These are phyloP conservation scores for Iris pallida DNA, from an alignment of 116 monocot species.

Conservation along the genomic window DNA sequence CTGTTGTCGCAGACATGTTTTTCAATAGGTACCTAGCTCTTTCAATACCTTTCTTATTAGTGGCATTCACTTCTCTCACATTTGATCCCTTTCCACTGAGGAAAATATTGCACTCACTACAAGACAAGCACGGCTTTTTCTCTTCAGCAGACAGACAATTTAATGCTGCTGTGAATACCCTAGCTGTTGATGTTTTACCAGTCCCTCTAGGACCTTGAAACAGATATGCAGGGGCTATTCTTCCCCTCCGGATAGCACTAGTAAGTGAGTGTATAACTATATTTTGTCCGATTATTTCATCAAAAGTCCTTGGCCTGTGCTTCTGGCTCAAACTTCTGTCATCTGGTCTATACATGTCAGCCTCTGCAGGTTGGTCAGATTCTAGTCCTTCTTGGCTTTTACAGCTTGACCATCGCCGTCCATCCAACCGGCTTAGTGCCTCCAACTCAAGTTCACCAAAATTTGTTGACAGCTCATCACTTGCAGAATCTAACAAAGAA, in stretches of 20 bases:
- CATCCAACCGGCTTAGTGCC: conserved; percentile 76
- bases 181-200: conserved; percentile 67
- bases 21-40: conserved; percentile 36
- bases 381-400: conserved; percentile 69
- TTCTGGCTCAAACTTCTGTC: conserved; percentile 60
- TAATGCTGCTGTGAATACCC: conserved; percentile 63
- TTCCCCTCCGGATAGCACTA: conserved; percentile 44
- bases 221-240: conserved; percentile 63
- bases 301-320: conserved; percentile 50
- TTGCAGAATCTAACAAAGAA: conserved; percentile 39
- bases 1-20: conserved; percentile 24
- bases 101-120: conserved; percentile 52
- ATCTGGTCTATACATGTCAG: conserved; percentile 17
- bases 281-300: conserved; percentile 69
- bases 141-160: conserved; percentile 55
- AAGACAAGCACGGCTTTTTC: conserved; percentile 62
- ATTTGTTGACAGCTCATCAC: conserved; percentile 68
- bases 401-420: conserved; percentile 86
- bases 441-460: conserved; percentile 89
- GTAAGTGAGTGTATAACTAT: conserved; percentile 65
- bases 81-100: conserved; percentile 35
- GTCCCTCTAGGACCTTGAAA: conserved; percentile 78
- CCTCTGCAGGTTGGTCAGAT: conserved; percentile 15
- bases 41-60: conserved; percentile 43
- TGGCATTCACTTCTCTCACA: conserved; percentile 52